Evolutionary conservation across 352 stramenopile genomes (phyloP), one percentile per base, ranked within the genome.

Genomic region (Elongisporangium anandrum): DNA sequence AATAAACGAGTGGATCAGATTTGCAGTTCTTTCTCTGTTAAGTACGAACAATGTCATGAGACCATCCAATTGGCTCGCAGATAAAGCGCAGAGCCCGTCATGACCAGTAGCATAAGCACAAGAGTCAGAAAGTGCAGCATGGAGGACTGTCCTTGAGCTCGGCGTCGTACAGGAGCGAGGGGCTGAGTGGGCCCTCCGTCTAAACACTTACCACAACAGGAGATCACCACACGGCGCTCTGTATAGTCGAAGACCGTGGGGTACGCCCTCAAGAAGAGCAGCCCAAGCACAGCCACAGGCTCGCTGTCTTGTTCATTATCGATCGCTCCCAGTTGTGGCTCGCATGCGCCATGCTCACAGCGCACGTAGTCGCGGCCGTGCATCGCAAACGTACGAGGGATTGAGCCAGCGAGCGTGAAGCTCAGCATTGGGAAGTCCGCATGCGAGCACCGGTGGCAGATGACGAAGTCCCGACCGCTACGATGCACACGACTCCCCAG

Each of bases 321-420:
- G 24, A 60, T 12, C 17, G 73, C 67, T 52, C 88, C 78, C 22
- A 90, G 58, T 55, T 87, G 81, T 38, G 78, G 78, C 5, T 70
- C 68, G 49, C 81, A 90, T 19, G 64, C 63, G 7, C 65, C 53
- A 53, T 76, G 70, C 29, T 88, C 81, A 64, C 81, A 90, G 15
- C 78, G 74, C 52, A 79, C 81, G 58, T 88, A 90, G 68, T 90
- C 81, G 17, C 55, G 60, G 16, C 78, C 78, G 50, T 86, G 74
- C 20, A 90, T 65, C 29, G 75, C 56, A 19, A 90, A 57, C 16
- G 48, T 63, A 38, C 72, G 68, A 8, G 50, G 60, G 51, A 65
- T 63, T 2, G 34, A 7, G 6, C 38, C 29, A 21, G 61, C 7
- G 34, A 90, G 82, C 17, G 56, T 66, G 50, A 90, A 88, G 45